Percentiles rank a stretch among this genome's conserved stretches.
These are phyloP conservation scores for Lepiota venenata DNA, from an alignment of 768 basidiomycete species.

Conservation along the genomic window DNA sequence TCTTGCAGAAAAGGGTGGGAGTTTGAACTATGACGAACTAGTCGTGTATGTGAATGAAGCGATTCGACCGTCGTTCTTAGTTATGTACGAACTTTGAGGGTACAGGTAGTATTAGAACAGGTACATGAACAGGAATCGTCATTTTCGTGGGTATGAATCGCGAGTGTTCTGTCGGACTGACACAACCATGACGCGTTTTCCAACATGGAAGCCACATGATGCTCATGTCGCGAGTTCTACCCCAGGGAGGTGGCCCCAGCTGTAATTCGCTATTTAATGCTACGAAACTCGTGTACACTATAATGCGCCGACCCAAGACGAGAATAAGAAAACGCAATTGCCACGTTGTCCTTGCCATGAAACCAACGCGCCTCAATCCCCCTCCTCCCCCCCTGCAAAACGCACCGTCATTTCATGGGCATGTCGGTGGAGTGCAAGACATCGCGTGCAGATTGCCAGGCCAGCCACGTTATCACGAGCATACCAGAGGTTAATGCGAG, in stretches of 20 bases:
- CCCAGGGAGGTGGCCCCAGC: no score
- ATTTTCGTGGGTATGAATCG: no score
- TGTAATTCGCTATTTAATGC: no score
- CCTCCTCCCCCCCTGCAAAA: background rate
- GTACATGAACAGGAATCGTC: no score
- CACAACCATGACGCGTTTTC: no score
- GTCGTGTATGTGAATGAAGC: constrained; percentile 72
- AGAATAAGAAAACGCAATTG: no score
- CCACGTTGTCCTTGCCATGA: no score
- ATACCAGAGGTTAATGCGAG: constrained; percentile 45
- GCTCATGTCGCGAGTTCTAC: no score
- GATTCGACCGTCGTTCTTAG: constrained; percentile 66
- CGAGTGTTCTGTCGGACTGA: no score
- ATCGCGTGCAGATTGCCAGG: constrained; percentile 47
- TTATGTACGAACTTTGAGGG: constrained; percentile 53
- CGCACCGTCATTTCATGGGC: background rate
- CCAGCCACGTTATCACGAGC: constrained; percentile 45
- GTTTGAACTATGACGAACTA: constrained; percentile 68
- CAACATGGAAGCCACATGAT: no score
- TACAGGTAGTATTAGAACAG: constrained; percentile 16
- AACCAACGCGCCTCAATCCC: background rate
- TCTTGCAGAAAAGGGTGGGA: constrained; percentile 63
- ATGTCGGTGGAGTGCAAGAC: constrained; percentile 14
- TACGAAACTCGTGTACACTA: no score
- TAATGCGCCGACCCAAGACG: no score